Conservation (phyloP, 495 filamentous ascomycete species). For the Penicillium manginii region DNA sequence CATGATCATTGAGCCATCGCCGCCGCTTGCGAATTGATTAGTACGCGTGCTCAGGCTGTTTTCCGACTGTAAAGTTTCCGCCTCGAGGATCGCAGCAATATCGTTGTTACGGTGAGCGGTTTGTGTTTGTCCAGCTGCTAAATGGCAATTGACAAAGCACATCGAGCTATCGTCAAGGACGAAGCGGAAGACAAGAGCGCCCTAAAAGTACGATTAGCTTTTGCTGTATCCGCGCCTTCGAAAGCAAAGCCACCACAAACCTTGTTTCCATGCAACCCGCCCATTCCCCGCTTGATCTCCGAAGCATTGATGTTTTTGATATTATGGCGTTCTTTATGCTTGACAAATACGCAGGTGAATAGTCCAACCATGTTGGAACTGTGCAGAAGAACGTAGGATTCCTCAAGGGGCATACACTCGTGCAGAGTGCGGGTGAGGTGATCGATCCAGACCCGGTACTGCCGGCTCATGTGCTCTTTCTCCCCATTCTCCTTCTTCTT, state of each 20-base stretch:
- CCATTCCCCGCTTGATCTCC: conserved; percentile 94
- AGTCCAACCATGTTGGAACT: conserved; percentile 88
- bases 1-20: conserved; percentile 93
- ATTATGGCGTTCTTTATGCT: conserved; percentile 69
- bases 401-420: conserved; percentile 75
- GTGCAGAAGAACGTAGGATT: conserved; percentile 84
- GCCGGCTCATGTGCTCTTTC: conserved; percentile 94
- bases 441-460: conserved; percentile 95
- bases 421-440: conserved; percentile 80
- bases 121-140: conserved; percentile 90
- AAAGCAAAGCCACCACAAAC: conserved; percentile 36
- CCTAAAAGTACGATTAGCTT: conserved; percentile 46
- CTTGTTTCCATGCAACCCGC: conserved; percentile 93
- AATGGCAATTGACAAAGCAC: conserved; percentile 97
- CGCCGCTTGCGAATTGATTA: conserved; percentile 83
- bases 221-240: not conserved
- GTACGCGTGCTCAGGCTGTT: conserved; percentile 59
- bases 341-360: conserved; percentile 95
- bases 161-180: conserved; percentile 88
- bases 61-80: conserved; percentile 69
- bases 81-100: conserved; percentile 86
- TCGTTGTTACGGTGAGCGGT: conserved; percentile 93
- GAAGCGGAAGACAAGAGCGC: conserved; percentile 89
- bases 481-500: conserved; percentile 91
- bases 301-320: conserved; percentile 76